Evolutionary conservation across 75 land plant genomes (phyloP).

Genomic region (Isoetes taiwanensis): DNA sequence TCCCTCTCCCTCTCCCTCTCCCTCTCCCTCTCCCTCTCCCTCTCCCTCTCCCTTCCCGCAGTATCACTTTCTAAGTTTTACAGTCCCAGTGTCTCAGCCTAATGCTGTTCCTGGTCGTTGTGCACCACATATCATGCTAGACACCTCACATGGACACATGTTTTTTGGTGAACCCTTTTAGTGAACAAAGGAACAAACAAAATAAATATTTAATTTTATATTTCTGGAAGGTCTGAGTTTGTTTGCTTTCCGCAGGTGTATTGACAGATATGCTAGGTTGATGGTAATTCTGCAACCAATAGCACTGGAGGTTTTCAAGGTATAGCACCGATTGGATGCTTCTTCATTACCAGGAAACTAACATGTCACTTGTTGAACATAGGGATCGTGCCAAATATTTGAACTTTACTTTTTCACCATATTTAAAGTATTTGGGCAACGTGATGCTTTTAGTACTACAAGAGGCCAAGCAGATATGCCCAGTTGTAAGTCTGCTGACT

Average conservation of each 20-base stretch:
- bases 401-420: slow-evolving; percentile 59
- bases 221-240: too few species aligned
- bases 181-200: neutral
- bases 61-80: too few species aligned
- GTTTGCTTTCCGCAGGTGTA: slow-evolving; percentile 55
- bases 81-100: too few species aligned
- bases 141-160: neutral
- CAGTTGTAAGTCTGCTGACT: slow-evolving; percentile 26
- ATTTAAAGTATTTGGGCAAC: slow-evolving; percentile 79
- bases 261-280: slow-evolving; percentile 97
- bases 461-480: slow-evolving; percentile 33
- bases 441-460: slow-evolving; percentile 31
- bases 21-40: too few species aligned
- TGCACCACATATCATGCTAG: neutral
- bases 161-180: neutral
- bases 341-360: neutral
- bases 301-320: slow-evolving; percentile 82
- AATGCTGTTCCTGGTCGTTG: neutral
- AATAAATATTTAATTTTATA: neutral
- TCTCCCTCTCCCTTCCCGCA: too few species aligned
- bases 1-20: too few species aligned
- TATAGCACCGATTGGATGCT: too few species aligned
- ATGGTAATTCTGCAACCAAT: slow-evolving; percentile 89
- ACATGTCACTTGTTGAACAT: slow-evolving; percentile 10
- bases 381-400: slow-evolving; percentile 91